Evolutionary conservation across 2,329 filamentous ascomycete genomes (phyloP).

Genomic region (Colletotrichum brevisporum): DNA sequence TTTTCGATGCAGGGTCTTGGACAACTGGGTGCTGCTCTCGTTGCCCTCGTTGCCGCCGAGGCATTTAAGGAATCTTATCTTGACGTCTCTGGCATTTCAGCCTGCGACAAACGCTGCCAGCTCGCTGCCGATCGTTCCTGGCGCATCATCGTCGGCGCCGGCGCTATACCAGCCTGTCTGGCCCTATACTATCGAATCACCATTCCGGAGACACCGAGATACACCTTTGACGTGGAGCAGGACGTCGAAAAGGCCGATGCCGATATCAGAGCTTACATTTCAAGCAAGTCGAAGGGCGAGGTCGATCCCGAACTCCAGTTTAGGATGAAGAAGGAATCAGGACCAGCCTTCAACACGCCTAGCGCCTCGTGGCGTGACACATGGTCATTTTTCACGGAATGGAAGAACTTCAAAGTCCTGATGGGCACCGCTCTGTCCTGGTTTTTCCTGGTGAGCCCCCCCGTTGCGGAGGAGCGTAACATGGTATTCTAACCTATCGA

Average conservation of each 20-base stretch:
- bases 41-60: conserved; percentile 77
- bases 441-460: conserved; percentile 75
- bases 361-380: conserved; percentile 80
- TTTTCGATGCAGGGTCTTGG: conserved; percentile 90
- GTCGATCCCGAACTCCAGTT: conserved; percentile 64
- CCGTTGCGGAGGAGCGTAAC: too few species aligned
- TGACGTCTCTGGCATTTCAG: conserved; percentile 50
- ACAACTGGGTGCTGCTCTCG: conserved; percentile 79
- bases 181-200: conserved; percentile 90
- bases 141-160: conserved; percentile 85
- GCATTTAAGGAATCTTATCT: conserved; percentile 71
- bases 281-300: conserved; percentile 62
- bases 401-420: conserved; percentile 79
- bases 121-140: conserved; percentile 84
- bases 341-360: conserved; percentile 72
- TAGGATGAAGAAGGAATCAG: conserved; percentile 66
- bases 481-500: too few species aligned
- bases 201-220: conserved; percentile 87
- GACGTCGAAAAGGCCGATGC: conserved; percentile 82
- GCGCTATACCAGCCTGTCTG: conserved; percentile 81
- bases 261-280: conserved; percentile 75
- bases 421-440: conserved; percentile 84
- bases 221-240: conserved; percentile 84
- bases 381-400: conserved; percentile 75
- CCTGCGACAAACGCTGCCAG: conserved; percentile 75